Evolutionary conservation across 2,329 filamentous ascomycete genomes (phyloP), one percentile per base, ranked within the genome.

Genomic region (Venturia nashicola): DNA sequence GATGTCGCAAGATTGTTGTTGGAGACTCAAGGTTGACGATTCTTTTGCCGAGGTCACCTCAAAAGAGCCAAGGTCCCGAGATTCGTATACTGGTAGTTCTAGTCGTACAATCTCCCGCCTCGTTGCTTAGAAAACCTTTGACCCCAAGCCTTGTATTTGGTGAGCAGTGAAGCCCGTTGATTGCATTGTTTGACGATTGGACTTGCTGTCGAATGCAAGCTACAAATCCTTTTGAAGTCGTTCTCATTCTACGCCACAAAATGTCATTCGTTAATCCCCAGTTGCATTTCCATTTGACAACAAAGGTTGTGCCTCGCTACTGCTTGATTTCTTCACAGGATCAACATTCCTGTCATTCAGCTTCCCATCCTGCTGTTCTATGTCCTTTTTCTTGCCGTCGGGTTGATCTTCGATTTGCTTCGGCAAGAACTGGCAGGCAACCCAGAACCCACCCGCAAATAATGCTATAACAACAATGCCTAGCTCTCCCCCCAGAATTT

Each of bases 401-500:
- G 61, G 46, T 39, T 16, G 51, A 42, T 51, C 46, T 18, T 63
- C 61, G 27, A 39, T 20, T 27, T 59, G 27, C 23, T 34, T 51
- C 16, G 61, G 61, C 11, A 59, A 20, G 14, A 55, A 51, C 42
- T 40, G 43, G 11, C 34, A 36, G 14, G 51, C 36, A 9, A 63
- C 9, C 42, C 36, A 55, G 40, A 40, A 63, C 9, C 42, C 61
- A 27, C 23, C 51, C 6, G 61, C 61, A 14, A 59, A 5, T 18
- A 51, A 18, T 20, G 54, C 55, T 43, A 64, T 1, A 14, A 64
- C 40, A 39, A 61, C 32, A 11, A 59, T 60, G 18, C 54, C 55
- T 9, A 64, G 86, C 68, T n/a, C 84, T 68, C 86, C 86, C 89
- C 59, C 86, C 82, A 4, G 87, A 73, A 67, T 92, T 84, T 0